phyloP scores from a whole-genome alignment of 108 stramenopile species.

The Aurantiochytrium sp. region DNA sequence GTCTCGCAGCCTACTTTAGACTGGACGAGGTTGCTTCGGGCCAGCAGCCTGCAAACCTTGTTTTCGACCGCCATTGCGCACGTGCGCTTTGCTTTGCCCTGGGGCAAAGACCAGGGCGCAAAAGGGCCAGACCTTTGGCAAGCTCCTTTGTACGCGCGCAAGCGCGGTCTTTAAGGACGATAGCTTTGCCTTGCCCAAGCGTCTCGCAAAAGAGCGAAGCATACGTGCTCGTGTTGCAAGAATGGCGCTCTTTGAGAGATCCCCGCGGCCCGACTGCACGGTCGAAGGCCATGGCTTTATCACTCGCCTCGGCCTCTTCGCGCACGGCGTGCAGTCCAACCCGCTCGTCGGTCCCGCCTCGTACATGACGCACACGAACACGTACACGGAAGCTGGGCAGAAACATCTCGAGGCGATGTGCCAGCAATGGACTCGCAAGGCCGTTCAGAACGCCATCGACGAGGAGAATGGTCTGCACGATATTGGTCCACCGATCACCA shows the following conservation, averaged over 20 bases:
- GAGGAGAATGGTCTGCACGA: background rate
- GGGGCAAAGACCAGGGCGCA: too few species aligned
- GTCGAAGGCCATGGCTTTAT: background rate
- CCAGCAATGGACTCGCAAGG: background rate
- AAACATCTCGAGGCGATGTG: background rate
- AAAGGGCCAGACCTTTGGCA: too few species aligned
- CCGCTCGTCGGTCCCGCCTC: background rate
- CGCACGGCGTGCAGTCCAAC: constrained; percentile 12
- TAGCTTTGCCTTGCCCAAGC: too few species aligned
- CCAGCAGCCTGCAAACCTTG: too few species aligned
- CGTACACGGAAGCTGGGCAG: background rate
- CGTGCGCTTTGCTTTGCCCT: too few species aligned
- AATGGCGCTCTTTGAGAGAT: background rate
- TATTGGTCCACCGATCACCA: background rate
- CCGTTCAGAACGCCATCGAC: background rate
- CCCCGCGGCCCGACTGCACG: background rate
- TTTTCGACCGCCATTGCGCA: too few species aligned
- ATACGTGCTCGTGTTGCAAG: too few species aligned
- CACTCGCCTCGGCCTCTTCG: background rate
- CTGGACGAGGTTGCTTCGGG: too few species aligned
- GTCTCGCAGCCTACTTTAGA: too few species aligned
- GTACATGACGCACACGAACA: background rate
- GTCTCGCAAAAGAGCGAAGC: too few species aligned
- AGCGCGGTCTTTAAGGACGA: too few species aligned
- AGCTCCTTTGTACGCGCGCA: too few species aligned